Evolutionary conservation across 805 yeast species (phyloP), one percentile per base, ranked within the genome.

Genomic region (Helenozyma rhizophorensis): DNA sequence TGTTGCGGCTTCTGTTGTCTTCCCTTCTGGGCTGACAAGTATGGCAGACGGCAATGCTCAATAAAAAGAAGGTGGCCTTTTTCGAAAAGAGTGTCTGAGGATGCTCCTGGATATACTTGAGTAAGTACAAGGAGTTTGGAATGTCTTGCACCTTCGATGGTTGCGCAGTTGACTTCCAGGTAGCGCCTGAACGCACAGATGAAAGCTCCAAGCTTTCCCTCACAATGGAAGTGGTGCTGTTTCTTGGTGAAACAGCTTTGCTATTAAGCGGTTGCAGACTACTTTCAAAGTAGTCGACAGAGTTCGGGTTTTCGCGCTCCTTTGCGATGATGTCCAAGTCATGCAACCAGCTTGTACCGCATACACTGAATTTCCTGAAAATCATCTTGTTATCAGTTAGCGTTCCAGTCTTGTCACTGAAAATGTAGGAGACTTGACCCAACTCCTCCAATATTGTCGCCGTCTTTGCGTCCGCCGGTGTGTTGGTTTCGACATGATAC

Each of bases 361-460:
- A 81, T 4, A 93, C 80, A 8, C 94, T 77, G 45, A 90, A 74
- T 51, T 89, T 89, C 28, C 96, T 71, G 56, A 93, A 93, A 17
- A 90, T 63, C 99, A 93, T 93, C 48, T 80, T 63, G 54, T 93
- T 93, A 48, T 93, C 97, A 1, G 99, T 93, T 40, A 93, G 70
- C 0, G 99, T 93, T 8, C 99, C 99, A 0, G 98, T 93, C 57
- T 93, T 93, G 59, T 93, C 99, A 39, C 96, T 84, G 56, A 93
- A 93, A 3, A 93, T 74, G 53, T 90, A 89, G 30, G 95, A 82
- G 1, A 94, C 97, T 55, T 93, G 99, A 2, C 99, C 99, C 48
- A 93, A 66, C 59, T 93, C 98, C 55, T 93, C 99, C 43, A 93
- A 72, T 45, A 93, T 87, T 0, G 97, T 85, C 0, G 97, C 96